Evolutionary conservation across 106 monocot species (phyloP).

Genomic region (Allium fistulosum): DNA sequence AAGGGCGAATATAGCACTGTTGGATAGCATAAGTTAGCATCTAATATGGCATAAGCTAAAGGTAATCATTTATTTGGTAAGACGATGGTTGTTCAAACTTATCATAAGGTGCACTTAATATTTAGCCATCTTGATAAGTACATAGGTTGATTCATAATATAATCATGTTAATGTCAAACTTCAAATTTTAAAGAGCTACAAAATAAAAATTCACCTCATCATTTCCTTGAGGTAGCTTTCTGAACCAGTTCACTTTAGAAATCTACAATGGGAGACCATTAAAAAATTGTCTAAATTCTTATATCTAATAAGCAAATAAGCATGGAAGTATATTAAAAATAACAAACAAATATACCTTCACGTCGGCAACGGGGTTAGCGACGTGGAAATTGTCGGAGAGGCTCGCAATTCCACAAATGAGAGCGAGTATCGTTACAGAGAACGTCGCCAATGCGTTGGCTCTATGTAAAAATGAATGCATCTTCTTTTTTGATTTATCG

Average conservation of each 20-base stretch:
- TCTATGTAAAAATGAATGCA: slow-evolving; percentile 71
- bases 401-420: slow-evolving; percentile 68
- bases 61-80: no score
- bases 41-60: no score
- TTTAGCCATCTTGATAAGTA: no score
- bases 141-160: no score
- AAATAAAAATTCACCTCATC: slow-evolving; percentile 50
- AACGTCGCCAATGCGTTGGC: slow-evolving; percentile 71
- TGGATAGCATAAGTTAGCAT: no score
- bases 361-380: slow-evolving; percentile 47
- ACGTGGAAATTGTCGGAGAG: slow-evolving; percentile 74
- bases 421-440: slow-evolving; percentile 61
- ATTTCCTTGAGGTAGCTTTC: slow-evolving; percentile 72
- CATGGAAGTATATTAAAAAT: not conserved
- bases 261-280: slow-evolving; percentile 18
- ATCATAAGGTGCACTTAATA: no score
- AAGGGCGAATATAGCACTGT: no score
- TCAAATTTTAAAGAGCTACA: not conserved
- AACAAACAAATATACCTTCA: slow-evolving; percentile 1
- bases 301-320: not conserved
- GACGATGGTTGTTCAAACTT: no score
- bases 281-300: not conserved
- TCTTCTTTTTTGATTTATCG: slow-evolving; percentile 3
- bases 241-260: slow-evolving; percentile 83
- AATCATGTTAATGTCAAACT: no score